Base-by-base conservation (phyloP, 257 asterid genomes). In the Verbena officinalis region DNA sequence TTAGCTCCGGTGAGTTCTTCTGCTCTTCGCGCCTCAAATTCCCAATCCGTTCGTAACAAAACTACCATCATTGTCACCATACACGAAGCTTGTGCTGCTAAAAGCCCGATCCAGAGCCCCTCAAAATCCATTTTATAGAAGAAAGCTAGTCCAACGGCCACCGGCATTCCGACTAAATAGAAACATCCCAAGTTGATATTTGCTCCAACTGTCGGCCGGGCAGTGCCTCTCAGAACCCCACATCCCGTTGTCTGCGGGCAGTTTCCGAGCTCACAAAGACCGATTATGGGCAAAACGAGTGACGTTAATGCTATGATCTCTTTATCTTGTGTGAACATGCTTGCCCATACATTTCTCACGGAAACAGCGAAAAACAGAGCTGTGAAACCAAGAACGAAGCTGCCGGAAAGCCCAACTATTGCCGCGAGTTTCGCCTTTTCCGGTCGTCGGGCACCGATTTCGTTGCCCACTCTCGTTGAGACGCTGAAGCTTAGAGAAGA, bases 241-340 rank as follows among this genome's bases (percentile, higher is more conserved):
- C 83, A 79, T 9, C 82, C 82, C 0, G 84, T 73, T 9, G 91
- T 84, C 74, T 84, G 91, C 14, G 91, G 88, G 64, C 91, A 82
- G 57, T 84, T 84, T 8, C 91, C 91, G 17, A 84, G 82, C 70
- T 84, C 91, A 42, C 91, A 84, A 0, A 85, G 63, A 20, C 92
- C 92, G 20, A 85, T 78, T 33, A 85, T 72, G 0, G 92, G 92
- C 67, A 85, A 36, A 3, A 85, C 80, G 45, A 51, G 5, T 0
- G 92, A 59, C 0, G 92, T 82, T 38, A 82, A 16, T 0, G 68
- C 72, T 1, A 72, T 17, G 10, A 85, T 82, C 42, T 85, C 89
- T 3, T 14, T 12, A 11, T 85, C 92, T 0, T 14, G 55, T 0
- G 90, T 85, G 81, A 83, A 83, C 66, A 85, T 13, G 0, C 70